A percentile compares a stretch with the other conserved stretches of the same genome.
Evolutionary conservation across 495 filamentous ascomycete species (phyloP).

Genomic region (Achaetomiella virescens): DNA sequence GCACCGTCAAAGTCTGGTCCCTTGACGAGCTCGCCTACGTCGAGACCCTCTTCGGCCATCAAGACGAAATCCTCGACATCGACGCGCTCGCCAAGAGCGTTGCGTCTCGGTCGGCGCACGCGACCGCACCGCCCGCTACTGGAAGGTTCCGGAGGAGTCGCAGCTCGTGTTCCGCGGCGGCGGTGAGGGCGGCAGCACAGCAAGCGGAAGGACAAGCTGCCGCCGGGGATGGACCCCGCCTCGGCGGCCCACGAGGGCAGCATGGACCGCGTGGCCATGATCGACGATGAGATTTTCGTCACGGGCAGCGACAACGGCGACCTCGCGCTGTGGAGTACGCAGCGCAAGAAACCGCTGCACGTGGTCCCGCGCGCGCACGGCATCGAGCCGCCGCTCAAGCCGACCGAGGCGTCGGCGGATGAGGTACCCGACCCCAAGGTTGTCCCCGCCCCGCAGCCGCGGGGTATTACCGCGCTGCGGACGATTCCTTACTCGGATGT

Average conservation of each 20-base stretch:
- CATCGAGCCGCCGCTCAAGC: slow-evolving; percentile 58
- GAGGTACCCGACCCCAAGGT: slow-evolving; percentile 46
- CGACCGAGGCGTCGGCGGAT: slow-evolving; percentile 67
- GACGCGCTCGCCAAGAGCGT: slow-evolving; percentile 77
- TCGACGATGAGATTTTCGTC: slow-evolving; percentile 85
- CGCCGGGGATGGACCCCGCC: slow-evolving; percentile 30
- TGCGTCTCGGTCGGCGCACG: slow-evolving; percentile 82
- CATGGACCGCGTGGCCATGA: slow-evolving; percentile 81
- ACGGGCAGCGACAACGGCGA: slow-evolving; percentile 88
- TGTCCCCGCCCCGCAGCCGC: slow-evolving; percentile 59
- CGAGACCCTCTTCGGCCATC: slow-evolving; percentile 93
- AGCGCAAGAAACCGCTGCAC: slow-evolving; percentile 93
- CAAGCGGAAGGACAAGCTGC: slow-evolving; percentile 37
- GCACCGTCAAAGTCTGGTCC: slow-evolving; percentile 68
- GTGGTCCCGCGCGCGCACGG: slow-evolving; percentile 78
- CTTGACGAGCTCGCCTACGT: slow-evolving; percentile 81
- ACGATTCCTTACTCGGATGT: slow-evolving; percentile 83
- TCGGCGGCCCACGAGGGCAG: slow-evolving; percentile 63
- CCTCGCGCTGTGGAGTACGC: slow-evolving; percentile 78
- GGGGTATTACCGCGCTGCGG: slow-evolving; percentile 85
- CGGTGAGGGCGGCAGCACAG: slow-evolving; percentile 53
- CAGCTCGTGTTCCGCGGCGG: slow-evolving; percentile 93
- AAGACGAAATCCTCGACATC: slow-evolving; percentile 79
- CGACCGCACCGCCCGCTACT: slow-evolving; percentile 87
- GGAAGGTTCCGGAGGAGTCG: slow-evolving; percentile 94